Conservation (phyloP, 176 grass and related monocot species). For the Avena atlantica region DNA sequence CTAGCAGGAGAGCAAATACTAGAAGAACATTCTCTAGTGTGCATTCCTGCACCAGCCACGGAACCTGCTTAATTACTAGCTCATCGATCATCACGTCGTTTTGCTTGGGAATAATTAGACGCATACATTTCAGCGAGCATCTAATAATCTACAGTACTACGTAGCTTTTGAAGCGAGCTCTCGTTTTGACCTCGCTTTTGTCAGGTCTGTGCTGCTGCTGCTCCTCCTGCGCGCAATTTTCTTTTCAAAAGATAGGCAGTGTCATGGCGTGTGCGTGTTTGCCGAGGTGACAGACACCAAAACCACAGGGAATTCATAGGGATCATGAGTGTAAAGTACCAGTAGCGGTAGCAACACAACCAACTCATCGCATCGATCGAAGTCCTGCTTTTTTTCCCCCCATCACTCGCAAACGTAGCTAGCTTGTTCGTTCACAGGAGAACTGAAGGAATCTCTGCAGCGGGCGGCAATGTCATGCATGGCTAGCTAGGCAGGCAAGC, state of each 20-base stretch:
- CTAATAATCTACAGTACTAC: not conserved
- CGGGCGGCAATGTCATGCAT: not conserved
- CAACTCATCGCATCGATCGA: constrained; percentile 40
- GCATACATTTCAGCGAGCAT: constrained; percentile 43
- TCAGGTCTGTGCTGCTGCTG: constrained; percentile 42
- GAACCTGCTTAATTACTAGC: constrained; percentile 17
- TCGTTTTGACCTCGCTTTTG: constrained; percentile 62
- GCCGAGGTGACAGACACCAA: constrained; percentile 48
- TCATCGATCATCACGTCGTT: constrained; percentile 32
- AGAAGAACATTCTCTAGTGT: constrained; percentile 8
- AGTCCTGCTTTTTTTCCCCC: not conserved
- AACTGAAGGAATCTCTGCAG: constrained; percentile 54
- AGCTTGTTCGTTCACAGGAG: constrained; percentile 21
- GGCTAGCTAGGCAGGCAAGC: not conserved
- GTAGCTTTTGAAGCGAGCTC: constrained; percentile 51
- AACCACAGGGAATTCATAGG: constrained; percentile 63
- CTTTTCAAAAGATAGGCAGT: constrained; percentile 51
- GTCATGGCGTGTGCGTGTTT: constrained; percentile 36
- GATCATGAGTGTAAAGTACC: constrained; percentile 62
- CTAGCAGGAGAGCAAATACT: not conserved
- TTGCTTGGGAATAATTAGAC: constrained; percentile 1
- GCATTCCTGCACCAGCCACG: constrained; percentile 26
- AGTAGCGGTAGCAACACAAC: not conserved
- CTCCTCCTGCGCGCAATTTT: constrained; percentile 38
- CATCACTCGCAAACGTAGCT: constrained; percentile 12